phyloP scores from a whole-genome alignment of 441 rosid species.

The Eruca vesicaria region DNA sequence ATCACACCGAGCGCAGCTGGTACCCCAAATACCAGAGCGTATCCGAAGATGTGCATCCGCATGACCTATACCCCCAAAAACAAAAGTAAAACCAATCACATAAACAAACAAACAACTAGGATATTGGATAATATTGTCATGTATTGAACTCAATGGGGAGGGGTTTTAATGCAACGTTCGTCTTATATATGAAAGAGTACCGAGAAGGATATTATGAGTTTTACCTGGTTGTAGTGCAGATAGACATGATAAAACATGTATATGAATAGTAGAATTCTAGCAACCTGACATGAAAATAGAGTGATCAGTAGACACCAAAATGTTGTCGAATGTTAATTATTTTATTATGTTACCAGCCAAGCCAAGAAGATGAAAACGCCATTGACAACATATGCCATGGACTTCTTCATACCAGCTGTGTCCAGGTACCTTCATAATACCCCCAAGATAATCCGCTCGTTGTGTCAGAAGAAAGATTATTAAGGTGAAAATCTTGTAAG shows the following conservation, averaged over 20 bases:
- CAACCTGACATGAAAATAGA: conserved; percentile 45
- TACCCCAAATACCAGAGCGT: conserved; percentile 52
- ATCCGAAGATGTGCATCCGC: conserved; percentile 52
- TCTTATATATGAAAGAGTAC: background rate
- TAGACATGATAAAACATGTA: conserved; percentile 69
- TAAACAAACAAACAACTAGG: background rate
- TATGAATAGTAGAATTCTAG: conserved; percentile 58
- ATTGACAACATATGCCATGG: conserved; percentile 55
- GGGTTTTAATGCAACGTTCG: background rate
- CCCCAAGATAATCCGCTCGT: background rate
- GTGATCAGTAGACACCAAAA: background rate
- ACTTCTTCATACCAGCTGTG: conserved; percentile 69
- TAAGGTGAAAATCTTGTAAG: background rate
- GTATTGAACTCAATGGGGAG: background rate
- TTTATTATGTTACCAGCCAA: conserved; percentile 59
- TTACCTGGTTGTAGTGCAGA: conserved; percentile 66
- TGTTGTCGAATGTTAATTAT: background rate
- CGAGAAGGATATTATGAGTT: background rate
- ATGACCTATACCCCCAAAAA: conserved; percentile 39
- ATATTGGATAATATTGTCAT: background rate
- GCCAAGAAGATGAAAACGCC: conserved; percentile 59
- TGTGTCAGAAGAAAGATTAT: conserved; percentile 11
- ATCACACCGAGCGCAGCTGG: conserved; percentile 46
- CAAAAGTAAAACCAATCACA: background rate
- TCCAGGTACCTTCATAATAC: conserved; percentile 50